phyloP scores from a whole-genome alignment of 129 eudicot species.

The Chrysanthemum seticuspe region DNA sequence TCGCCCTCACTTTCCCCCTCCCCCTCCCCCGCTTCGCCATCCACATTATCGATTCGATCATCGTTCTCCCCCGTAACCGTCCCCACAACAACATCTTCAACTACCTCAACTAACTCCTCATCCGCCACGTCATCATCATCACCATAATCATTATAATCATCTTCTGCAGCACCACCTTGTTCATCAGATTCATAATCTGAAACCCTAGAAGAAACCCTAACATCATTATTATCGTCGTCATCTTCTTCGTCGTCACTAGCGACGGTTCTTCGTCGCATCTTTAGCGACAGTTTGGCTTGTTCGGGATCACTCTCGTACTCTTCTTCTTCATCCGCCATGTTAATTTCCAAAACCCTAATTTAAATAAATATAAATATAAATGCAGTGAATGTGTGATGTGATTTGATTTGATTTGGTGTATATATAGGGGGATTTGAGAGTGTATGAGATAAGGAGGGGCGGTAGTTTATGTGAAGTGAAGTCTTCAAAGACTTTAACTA shows the following conservation, averaged over 20 bases:
- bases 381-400: neutral
- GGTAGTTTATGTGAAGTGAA: constrained; percentile 4
- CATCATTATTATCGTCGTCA: constrained; percentile 22
- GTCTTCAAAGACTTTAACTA: neutral
- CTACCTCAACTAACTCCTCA: constrained; percentile 24
- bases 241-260: constrained; percentile 85
- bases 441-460: constrained; percentile 32
- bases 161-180: constrained; percentile 82
- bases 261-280: constrained; percentile 76
- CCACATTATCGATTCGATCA: neutral
- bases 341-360: constrained; percentile 29
- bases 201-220: constrained; percentile 49
- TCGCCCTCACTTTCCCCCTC: constrained; percentile 16
- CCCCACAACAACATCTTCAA: too few relatives aligned
- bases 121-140: constrained; percentile 37
- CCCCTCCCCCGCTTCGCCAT: neutral
- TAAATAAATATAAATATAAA: neutral
- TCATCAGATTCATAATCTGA: constrained; percentile 71
- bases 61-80: constrained; percentile 22
- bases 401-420: constrained; percentile 24
- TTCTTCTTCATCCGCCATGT: constrained; percentile 76
- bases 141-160: constrained; percentile 50
- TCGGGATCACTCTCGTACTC: constrained; percentile 99
- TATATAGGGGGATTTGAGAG: constrained; percentile 27
- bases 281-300: constrained; percentile 83